Evolutionary conservation across 352 stramenopile genomes (phyloP).

Genomic region (Plasmopara viticola): DNA sequence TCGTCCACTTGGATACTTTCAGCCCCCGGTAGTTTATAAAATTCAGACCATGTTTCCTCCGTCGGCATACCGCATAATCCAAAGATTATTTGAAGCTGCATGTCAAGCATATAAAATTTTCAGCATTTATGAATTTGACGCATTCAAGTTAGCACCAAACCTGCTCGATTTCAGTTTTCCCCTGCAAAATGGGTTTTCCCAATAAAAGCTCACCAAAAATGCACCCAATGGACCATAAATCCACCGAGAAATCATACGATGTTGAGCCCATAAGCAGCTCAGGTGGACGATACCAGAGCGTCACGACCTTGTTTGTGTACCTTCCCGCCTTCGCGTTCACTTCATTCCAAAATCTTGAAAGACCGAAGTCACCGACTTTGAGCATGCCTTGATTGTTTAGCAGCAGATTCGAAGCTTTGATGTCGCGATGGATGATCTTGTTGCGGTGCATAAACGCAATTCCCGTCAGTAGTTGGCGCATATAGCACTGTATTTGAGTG

Average conservation of each 20-base stretch:
- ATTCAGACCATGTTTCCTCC: conserved; percentile 74
- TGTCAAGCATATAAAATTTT: not conserved
- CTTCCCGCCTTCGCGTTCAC: conserved; percentile 74
- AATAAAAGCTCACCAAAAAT: conserved; percentile 81
- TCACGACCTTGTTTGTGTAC: conserved; percentile 95
- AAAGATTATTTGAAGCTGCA: conserved; percentile 73
- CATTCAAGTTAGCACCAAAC: conserved; percentile 21
- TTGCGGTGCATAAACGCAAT: conserved; percentile 86
- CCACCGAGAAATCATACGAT: conserved; percentile 88
- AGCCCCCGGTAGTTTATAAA: conserved; percentile 65
- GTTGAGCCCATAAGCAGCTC: conserved; percentile 91
- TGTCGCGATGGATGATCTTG: conserved; percentile 85
- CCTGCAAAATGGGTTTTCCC: conserved; percentile 75
- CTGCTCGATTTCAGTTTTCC: conserved; percentile 80
- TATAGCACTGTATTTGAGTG: conserved; percentile 86
- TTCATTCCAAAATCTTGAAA: conserved; percentile 83
- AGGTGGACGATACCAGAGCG: conserved; percentile 91
- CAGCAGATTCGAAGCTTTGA: conserved; percentile 82
- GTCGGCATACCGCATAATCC: conserved; percentile 68
- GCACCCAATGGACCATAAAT: conserved; percentile 93
- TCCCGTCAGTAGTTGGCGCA: conserved; percentile 74
- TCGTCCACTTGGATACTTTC: conserved; percentile 67
- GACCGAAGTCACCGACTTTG: conserved; percentile 78
- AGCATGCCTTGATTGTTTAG: conserved; percentile 82
- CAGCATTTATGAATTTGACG: not conserved